Conservation (phyloP, 140 eudicot genomes). For the Cichorium intybus region DNA sequence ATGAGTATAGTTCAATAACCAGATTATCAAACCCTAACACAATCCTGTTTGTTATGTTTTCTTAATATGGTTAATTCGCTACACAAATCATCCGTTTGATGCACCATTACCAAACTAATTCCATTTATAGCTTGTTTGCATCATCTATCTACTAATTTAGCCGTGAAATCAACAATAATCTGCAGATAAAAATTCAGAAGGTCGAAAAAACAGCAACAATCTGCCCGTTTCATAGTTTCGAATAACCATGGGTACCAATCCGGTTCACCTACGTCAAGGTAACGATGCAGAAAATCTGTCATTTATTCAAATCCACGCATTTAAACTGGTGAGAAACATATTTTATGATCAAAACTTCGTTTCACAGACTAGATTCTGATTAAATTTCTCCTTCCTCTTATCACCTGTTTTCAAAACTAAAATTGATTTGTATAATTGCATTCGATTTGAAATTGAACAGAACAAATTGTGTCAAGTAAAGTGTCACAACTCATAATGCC, state of each 20-base stretch:
- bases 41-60: not conserved
- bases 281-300: too few relatives aligned
- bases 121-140: not conserved
- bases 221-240: too few relatives aligned
- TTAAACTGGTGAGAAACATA: not conserved
- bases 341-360: not conserved
- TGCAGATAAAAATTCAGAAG: not conserved
- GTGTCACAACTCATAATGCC: not conserved
- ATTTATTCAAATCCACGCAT: too few relatives aligned
- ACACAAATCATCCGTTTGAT: not conserved
- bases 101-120: not conserved
- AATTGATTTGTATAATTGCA: not conserved
- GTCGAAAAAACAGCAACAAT: too few relatives aligned
- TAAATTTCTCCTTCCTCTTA: not conserved
- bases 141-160: not conserved
- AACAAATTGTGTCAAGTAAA: not conserved
- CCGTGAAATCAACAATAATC: not conserved
- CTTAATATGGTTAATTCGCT: not conserved
- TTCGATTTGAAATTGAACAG: conserved; percentile 1
- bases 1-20: not conserved
- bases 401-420: not conserved
- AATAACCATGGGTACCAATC: too few relatives aligned
- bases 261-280: too few relatives aligned
- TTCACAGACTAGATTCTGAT: not conserved
- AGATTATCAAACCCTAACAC: not conserved